These are phyloP conservation scores for Colletotrichum paranaense DNA, from an alignment of 2,329 filamentous ascomycete genomes.

Conservation along the genomic window DNA sequence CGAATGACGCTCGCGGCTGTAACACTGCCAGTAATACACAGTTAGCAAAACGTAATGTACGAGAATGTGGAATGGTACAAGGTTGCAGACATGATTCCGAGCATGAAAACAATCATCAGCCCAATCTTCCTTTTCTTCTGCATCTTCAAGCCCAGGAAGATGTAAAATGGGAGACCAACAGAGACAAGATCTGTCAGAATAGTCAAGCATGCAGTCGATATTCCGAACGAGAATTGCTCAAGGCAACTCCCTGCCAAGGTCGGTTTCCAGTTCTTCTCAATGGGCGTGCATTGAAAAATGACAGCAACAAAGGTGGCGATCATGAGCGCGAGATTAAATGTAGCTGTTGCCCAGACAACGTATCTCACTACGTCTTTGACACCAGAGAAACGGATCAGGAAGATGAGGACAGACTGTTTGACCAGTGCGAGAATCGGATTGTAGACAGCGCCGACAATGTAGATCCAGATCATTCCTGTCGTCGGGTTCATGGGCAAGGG, in stretches of 20 bases:
- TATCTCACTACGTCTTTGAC: slow-evolving; percentile 44
- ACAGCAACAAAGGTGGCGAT: slow-evolving; percentile 49
- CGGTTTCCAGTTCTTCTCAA: slow-evolving; percentile 46
- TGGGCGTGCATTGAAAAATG: slow-evolving; percentile 53
- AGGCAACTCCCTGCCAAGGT: neutral
- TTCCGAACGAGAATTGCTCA: slow-evolving; percentile 37
- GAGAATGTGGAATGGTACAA: neutral
- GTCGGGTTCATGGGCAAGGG: neutral
- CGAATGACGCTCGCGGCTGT: neutral
- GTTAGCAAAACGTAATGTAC: neutral
- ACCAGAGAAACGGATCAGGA: slow-evolving; percentile 45
- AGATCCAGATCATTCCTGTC: slow-evolving; percentile 41
- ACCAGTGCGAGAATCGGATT: slow-evolving; percentile 48
- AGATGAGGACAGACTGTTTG: slow-evolving; percentile 47
- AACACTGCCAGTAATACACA: neutral
- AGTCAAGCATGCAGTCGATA: slow-evolving; percentile 48
- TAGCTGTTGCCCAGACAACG: slow-evolving; percentile 35
- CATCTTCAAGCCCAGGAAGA: slow-evolving; percentile 48
- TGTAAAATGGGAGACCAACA: slow-evolving; percentile 47
- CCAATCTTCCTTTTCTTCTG: slow-evolving; percentile 44
- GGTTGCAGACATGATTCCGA: slow-evolving; percentile 41
- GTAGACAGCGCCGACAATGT: slow-evolving; percentile 46
- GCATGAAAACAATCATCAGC: slow-evolving; percentile 46
- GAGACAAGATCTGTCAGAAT: slow-evolving; percentile 54
- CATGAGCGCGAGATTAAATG: slow-evolving; percentile 46